These are phyloP conservation scores for Dalbergia cultrata DNA, from an alignment of 306 rosid species.

Conservation along the genomic window DNA sequence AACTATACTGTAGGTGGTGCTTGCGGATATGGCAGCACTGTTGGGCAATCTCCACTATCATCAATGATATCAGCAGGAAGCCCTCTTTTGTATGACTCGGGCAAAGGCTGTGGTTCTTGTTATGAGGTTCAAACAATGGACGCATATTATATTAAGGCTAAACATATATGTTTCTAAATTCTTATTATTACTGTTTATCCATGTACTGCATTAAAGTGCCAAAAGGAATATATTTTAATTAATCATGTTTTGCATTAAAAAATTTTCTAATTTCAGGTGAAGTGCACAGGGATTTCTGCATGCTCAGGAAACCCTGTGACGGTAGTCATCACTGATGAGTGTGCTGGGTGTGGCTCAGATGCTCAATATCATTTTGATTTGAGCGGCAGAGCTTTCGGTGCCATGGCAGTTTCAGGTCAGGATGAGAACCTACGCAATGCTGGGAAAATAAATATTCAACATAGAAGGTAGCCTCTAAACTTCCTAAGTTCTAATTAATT, in stretches of 20 bases:
- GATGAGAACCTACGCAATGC: slow-evolving; percentile 60
- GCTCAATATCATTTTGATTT: slow-evolving; percentile 75
- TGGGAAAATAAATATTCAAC: slow-evolving; percentile 64
- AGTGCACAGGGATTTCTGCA: slow-evolving; percentile 58
- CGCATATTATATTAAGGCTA: not conserved
- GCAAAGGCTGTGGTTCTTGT: slow-evolving; percentile 86
- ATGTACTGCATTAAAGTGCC: not conserved
- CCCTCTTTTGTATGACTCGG: slow-evolving; percentile 63
- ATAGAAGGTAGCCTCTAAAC: slow-evolving; percentile 57
- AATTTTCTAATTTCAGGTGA: slow-evolving; percentile 56
- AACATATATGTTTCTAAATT: not conserved
- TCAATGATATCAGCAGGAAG: slow-evolving; percentile 72
- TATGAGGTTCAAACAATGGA: slow-evolving; percentile 59
- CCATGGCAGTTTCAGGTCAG: slow-evolving; percentile 77
- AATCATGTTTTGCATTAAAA: not conserved
- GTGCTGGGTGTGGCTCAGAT: slow-evolving; percentile 67
- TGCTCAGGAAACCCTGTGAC: slow-evolving; percentile 72
- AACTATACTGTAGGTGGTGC: slow-evolving; percentile 65
- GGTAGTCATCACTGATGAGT: slow-evolving; percentile 78
- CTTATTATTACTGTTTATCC: not conserved
- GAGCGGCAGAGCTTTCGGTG: slow-evolving; percentile 85
- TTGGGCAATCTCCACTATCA: slow-evolving; percentile 71
- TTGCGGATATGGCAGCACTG: slow-evolving; percentile 73
- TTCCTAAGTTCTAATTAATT: not conserved
- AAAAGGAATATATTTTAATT: not conserved